These are phyloP conservation scores for Pythium guiyangense DNA, from an alignment of 352 stramenopile genomes.

Conservation along the genomic window DNA sequence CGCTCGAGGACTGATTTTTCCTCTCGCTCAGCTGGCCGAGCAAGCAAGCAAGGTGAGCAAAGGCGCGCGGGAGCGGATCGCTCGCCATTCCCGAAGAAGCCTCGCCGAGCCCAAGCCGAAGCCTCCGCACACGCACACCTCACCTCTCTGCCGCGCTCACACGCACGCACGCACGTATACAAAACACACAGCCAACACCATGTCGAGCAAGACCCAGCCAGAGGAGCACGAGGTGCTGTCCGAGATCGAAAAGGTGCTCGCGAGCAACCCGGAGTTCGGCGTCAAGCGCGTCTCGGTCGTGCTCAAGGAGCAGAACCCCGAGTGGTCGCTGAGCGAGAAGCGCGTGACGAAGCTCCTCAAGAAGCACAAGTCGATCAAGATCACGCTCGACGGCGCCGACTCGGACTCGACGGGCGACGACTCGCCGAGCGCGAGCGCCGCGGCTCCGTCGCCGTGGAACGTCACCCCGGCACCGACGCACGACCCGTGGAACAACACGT, in stretches of 20 bases:
- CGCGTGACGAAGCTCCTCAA: slow-evolving; percentile 73
- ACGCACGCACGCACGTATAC: too few relatives aligned
- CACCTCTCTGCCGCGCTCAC: neutral
- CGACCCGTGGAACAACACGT: slow-evolving; percentile 54
- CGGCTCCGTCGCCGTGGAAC: slow-evolving; percentile 49
- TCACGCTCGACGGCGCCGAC: slow-evolving; percentile 24
- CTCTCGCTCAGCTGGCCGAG: neutral
- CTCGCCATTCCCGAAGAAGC: slow-evolving; percentile 9
- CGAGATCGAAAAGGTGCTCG: slow-evolving; percentile 48
- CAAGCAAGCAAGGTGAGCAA: too few relatives aligned
- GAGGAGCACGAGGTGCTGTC: slow-evolving; percentile 60
- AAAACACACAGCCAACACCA: slow-evolving; percentile 9
- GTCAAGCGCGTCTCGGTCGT: slow-evolving; percentile 55
- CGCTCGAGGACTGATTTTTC: slow-evolving; percentile 2
- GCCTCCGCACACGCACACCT: neutral
- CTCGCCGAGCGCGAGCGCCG: slow-evolving; percentile 6
- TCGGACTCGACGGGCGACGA: slow-evolving; percentile 13
- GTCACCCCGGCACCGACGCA: slow-evolving; percentile 20
- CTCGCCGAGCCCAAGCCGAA: neutral
- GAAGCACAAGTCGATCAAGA: slow-evolving; percentile 52
- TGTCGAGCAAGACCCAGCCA: slow-evolving; percentile 53
- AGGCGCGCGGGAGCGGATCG: neutral
- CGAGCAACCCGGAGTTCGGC: slow-evolving; percentile 62
- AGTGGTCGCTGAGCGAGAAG: slow-evolving; percentile 72
- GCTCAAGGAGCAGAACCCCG: slow-evolving; percentile 61